Evolutionary conservation across 768 basidiomycete species (phyloP).

Genomic region (Tephrocybe sp.): DNA sequence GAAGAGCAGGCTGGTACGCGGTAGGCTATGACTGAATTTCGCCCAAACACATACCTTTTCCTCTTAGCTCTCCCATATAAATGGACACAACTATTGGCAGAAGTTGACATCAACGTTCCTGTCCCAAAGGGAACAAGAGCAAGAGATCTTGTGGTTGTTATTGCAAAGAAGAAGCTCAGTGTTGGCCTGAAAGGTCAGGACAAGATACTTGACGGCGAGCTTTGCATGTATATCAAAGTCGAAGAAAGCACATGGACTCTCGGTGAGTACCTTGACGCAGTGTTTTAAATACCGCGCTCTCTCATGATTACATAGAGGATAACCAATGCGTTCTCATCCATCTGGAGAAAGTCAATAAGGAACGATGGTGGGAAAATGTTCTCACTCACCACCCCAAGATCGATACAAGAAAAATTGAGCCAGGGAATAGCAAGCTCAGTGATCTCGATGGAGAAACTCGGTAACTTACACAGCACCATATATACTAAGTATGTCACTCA

Average conservation of each 20-base stretch:
- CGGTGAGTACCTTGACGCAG: constrained; percentile 49
- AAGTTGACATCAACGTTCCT: constrained; percentile 80
- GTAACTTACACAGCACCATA: constrained; percentile 34
- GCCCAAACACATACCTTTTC: constrained; percentile 22
- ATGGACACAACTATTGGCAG: constrained; percentile 89
- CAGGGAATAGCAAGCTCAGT: constrained; percentile 92
- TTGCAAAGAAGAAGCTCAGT: constrained; percentile 82
- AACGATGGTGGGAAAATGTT: constrained; percentile 98
- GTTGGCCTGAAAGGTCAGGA: constrained; percentile 86
- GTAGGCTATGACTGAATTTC: constrained; percentile 16
- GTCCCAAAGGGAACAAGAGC: constrained; percentile 88
- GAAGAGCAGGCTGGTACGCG: constrained; percentile 82
- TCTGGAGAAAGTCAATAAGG: constrained; percentile 83
- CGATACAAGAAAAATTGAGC: constrained; percentile 94
- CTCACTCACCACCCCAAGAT: constrained; percentile 94
- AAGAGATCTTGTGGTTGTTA: constrained; percentile 67
- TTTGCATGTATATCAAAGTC: constrained; percentile 91
- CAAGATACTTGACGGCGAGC: constrained; percentile 83
- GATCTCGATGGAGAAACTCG: constrained; percentile 96
- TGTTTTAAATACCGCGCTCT: background rate
- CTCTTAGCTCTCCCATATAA: constrained; percentile 78
- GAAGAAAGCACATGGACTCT: constrained; percentile 98
- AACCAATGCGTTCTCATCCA: constrained; percentile 70
- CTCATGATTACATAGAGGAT: constrained; percentile 57
- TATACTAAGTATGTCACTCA: background rate